Percentiles rank a stretch among this genome's conserved stretches.
Conservation (phyloP, 768 basidiomycete species). For the Terana coerulea region DNA sequence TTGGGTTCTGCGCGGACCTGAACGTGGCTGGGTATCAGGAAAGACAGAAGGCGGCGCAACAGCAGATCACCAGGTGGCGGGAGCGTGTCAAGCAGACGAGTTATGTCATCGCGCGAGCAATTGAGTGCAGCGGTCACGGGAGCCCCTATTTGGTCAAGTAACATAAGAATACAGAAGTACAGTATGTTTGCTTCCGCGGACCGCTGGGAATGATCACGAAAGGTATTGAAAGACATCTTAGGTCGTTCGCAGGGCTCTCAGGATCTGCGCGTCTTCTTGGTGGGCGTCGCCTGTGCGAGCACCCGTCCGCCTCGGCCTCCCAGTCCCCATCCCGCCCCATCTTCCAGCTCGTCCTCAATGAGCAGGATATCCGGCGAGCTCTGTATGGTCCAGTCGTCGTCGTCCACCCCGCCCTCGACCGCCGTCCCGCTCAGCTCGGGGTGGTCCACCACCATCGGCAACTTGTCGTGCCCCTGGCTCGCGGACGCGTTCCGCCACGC, state of each 20-base stretch:
- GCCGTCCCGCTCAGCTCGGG: background rate
- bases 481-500: background rate
- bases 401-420: slow-evolving; percentile 20
- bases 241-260: background rate
- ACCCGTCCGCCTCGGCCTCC: slow-evolving; percentile 1
- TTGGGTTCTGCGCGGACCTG: too few relatives aligned
- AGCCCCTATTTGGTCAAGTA: too few relatives aligned
- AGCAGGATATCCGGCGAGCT: slow-evolving; percentile 22
- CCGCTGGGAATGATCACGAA: too few relatives aligned
- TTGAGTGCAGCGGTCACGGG: too few relatives aligned
- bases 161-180: too few relatives aligned
- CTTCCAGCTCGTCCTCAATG: slow-evolving; percentile 4
- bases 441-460: slow-evolving; percentile 3
- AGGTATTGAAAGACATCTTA: background rate
- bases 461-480: background rate
- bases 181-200: background rate
- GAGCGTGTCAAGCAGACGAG: too few relatives aligned
- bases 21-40: too few relatives aligned
- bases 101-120: too few relatives aligned
- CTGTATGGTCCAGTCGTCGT: slow-evolving; percentile 21
- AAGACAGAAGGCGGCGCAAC: too few relatives aligned
- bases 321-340: background rate
- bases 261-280: slow-evolving; percentile 9
- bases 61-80: too few relatives aligned
- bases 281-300: slow-evolving; percentile 22